phyloP scores from a whole-genome alignment of 2,329 filamentous ascomycete species.

The Ophiostoma himal-ulmi region DNA sequence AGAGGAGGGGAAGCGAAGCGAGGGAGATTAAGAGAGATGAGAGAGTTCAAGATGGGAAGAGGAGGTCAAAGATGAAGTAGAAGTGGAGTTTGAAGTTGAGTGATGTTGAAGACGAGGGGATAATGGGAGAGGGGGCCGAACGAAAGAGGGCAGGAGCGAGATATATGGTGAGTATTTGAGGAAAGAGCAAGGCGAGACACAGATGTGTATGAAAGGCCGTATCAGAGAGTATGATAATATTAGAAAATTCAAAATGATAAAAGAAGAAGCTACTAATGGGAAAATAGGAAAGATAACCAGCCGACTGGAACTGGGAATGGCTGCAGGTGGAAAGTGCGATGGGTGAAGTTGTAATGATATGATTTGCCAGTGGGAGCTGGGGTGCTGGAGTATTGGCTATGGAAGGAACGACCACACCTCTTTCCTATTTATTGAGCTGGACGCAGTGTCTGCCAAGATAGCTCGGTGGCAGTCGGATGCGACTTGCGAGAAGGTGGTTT shows the following conservation, averaged over 20 bases:
- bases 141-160: slow-evolving; percentile 17
- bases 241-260: background rate
- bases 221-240: background rate
- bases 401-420: slow-evolving; percentile 19
- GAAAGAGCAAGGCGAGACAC: background rate
- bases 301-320: slow-evolving; percentile 14
- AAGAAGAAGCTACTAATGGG: background rate
- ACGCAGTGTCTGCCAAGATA: slow-evolving; percentile 14
- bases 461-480: slow-evolving; percentile 17
- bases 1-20: background rate
- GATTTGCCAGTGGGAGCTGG: slow-evolving; percentile 10
- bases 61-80: background rate
- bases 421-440: slow-evolving; percentile 12
- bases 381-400: background rate
- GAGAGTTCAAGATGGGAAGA: background rate
- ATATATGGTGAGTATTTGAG: slow-evolving; percentile 2
- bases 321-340: slow-evolving; percentile 16
- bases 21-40: background rate
- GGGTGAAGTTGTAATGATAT: slow-evolving; percentile 14
- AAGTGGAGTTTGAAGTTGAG: background rate
- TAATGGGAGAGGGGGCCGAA: background rate
- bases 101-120: background rate
- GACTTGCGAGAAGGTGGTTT: slow-evolving; percentile 10
- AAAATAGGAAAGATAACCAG: slow-evolving; percentile 17
- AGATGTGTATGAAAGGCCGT: background rate